Conservation (phyloP, 139 green algal genomes). For the Mesotaenium endlicherianum region DNA sequence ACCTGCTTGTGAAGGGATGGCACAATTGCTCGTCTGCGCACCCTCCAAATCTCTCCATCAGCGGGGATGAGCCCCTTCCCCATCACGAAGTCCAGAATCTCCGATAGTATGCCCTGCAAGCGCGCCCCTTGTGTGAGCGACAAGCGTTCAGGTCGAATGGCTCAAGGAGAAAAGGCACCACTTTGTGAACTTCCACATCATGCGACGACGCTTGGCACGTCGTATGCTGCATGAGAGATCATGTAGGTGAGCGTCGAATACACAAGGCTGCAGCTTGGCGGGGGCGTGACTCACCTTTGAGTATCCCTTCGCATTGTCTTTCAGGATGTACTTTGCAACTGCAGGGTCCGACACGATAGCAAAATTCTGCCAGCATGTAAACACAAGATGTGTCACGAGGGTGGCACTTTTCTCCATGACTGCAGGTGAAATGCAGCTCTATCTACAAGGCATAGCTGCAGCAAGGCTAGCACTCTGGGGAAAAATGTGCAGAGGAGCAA, state of each 20-base stretch:
- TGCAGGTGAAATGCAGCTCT: no score
- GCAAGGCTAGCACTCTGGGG: no score
- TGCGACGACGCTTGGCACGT: no score
- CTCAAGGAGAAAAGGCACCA: neutral
- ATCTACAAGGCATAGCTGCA: no score
- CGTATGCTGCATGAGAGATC: no score
- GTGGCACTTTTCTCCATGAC: no score
- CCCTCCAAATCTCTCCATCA: conserved; percentile 86
- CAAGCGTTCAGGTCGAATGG: neutral
- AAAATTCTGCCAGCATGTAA: conserved; percentile 62
- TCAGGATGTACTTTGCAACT: conserved; percentile 77
- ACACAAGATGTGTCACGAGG: no score
- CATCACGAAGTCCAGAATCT: conserved; percentile 96
- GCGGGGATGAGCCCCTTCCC: conserved; percentile 88
- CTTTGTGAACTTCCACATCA: no score
- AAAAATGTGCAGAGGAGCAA: no score
- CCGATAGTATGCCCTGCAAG: conserved; percentile 74
- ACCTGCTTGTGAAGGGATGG: conserved; percentile 76
- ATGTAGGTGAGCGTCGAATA: no score
- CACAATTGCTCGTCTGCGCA: conserved; percentile 71
- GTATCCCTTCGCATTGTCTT: conserved; percentile 87
- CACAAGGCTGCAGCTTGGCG: no score
- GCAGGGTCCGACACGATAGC: conserved; percentile 86
- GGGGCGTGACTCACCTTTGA: conserved; percentile 75
- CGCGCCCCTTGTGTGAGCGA: neutral